phyloP scores from a whole-genome alignment of 2,329 filamentous ascomycete species.

The Pseudopyrenochaeta lycopersici region DNA sequence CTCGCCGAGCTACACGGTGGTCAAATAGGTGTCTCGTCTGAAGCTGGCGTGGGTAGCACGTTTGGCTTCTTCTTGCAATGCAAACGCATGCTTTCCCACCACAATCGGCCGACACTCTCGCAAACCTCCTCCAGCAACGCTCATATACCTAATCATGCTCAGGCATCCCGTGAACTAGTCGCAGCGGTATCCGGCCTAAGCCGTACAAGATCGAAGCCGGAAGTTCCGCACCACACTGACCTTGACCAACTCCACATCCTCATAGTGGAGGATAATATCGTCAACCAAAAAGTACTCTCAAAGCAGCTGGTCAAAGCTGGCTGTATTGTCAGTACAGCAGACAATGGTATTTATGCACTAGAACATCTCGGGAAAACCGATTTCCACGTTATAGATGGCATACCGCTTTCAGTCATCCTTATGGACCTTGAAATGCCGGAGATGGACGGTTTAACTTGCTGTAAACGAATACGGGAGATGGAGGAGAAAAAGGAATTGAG shows the following conservation, averaged over 20 bases:
- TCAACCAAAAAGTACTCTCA: slow-evolving; percentile 47
- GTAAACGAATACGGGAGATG: slow-evolving; percentile 44
- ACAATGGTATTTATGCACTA: slow-evolving; percentile 45
- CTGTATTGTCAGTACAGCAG: slow-evolving; percentile 38
- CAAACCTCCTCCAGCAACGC: slow-evolving; percentile 6
- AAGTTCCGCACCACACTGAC: not conserved
- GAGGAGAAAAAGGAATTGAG: slow-evolving; percentile 23
- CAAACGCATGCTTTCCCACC: slow-evolving; percentile 19
- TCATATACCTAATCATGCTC: slow-evolving; percentile 10
- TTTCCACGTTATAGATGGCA: slow-evolving; percentile 17
- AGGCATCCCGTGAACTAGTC: slow-evolving; percentile 10
- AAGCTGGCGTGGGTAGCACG: slow-evolving; percentile 40
- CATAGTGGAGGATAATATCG: slow-evolving; percentile 49
- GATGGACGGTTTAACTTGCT: slow-evolving; percentile 49
- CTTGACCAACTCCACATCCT: slow-evolving; percentile 32
- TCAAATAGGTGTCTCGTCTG: slow-evolving; percentile 44
- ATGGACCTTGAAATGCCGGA: slow-evolving; percentile 52
- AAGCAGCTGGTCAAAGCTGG: slow-evolving; percentile 45
- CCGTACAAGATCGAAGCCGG: not conserved
- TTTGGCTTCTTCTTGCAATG: slow-evolving; percentile 47
- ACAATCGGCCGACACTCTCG: slow-evolving; percentile 4
- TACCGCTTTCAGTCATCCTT: slow-evolving; percentile 42
- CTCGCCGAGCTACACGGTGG: slow-evolving; percentile 49
- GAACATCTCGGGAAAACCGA: slow-evolving; percentile 29
- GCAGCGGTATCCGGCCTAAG: slow-evolving; percentile 12